Evolutionary conservation across 352 stramenopile species (phyloP).

Genomic region (Phytopythium delawarense): DNA sequence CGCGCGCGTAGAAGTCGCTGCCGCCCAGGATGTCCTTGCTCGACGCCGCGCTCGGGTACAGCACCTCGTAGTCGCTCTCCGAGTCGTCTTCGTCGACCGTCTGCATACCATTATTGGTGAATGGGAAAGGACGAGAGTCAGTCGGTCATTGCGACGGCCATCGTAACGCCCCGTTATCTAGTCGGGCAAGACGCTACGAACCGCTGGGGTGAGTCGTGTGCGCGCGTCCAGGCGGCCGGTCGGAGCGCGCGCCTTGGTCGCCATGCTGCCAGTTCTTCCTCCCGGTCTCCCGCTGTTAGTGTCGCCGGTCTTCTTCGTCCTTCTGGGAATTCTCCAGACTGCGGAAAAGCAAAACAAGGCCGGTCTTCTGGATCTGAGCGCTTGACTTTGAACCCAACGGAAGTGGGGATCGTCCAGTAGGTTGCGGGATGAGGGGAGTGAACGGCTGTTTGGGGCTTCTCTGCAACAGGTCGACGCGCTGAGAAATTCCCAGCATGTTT

Average conservation of each 20-base stretch:
- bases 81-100: slow-evolving; percentile 14
- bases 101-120: background rate
- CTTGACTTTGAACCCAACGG: background rate
- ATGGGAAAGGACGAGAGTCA: background rate
- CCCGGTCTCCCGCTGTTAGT: background rate
- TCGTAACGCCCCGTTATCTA: background rate
- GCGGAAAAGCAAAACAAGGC: background rate
- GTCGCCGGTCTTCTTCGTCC: background rate
- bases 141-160: background rate
- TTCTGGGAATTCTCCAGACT: background rate
- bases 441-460: slow-evolving; percentile 1
- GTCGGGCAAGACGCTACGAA: background rate
- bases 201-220: slow-evolving; percentile 3
- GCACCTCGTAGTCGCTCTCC: slow-evolving; percentile 47
- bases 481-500: background rate
- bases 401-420: background rate
- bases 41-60: slow-evolving; percentile 39
- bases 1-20: slow-evolving; percentile 51
- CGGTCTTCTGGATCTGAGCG: background rate
- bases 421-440: background rate
- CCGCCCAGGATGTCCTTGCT: slow-evolving; percentile 40
- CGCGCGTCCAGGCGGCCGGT: background rate
- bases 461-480: background rate
- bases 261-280: background rate
- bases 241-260: background rate